Evolutionary conservation across 2,329 filamentous ascomycete species (phyloP).

Genomic region (Fusarium sp.): DNA sequence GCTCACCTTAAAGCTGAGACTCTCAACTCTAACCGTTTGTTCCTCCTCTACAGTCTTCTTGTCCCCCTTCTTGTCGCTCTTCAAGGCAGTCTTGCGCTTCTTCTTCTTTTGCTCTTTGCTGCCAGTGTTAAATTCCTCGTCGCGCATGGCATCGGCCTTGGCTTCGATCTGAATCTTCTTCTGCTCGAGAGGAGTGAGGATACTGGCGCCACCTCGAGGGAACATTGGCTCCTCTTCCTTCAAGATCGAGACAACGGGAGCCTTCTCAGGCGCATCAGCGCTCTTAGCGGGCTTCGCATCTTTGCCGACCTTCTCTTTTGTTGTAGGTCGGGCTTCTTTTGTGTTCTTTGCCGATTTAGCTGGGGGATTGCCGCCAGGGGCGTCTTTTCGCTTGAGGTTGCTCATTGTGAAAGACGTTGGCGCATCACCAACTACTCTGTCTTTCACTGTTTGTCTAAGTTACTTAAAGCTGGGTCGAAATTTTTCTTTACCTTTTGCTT

Average conservation of each 20-base stretch:
- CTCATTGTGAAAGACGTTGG: conserved; percentile 60
- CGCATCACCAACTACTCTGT: conserved; percentile 46
- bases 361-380: conserved; percentile 63
- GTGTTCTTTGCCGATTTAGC: conserved; percentile 62
- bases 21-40: conserved; percentile 79
- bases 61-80: conserved; percentile 64
- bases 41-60: conserved; percentile 58
- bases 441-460: conserved; percentile 28
- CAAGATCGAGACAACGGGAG: conserved; percentile 59
- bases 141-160: conserved; percentile 89
- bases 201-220: conserved; percentile 89
- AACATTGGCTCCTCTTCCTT: conserved; percentile 90
- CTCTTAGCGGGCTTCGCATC: conserved; percentile 48
- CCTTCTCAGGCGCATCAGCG: conserved; percentile 49
- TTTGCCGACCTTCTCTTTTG: conserved; percentile 54
- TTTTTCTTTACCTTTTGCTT: conserved; percentile 24
- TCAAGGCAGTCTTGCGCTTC: conserved; percentile 67
- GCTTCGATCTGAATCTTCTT: conserved; percentile 97
- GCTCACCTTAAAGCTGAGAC: conserved; percentile 86
- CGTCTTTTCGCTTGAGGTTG: conserved; percentile 69
- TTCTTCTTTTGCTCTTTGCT: conserved; percentile 63
- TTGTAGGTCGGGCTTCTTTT: conserved; percentile 62
- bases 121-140: conserved; percentile 74
- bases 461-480: conserved; percentile 4
- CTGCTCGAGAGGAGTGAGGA: conserved; percentile 92